Base-by-base conservation (phyloP, 495 filamentous ascomycete species). In the Trichocladium antarcticum region DNA sequence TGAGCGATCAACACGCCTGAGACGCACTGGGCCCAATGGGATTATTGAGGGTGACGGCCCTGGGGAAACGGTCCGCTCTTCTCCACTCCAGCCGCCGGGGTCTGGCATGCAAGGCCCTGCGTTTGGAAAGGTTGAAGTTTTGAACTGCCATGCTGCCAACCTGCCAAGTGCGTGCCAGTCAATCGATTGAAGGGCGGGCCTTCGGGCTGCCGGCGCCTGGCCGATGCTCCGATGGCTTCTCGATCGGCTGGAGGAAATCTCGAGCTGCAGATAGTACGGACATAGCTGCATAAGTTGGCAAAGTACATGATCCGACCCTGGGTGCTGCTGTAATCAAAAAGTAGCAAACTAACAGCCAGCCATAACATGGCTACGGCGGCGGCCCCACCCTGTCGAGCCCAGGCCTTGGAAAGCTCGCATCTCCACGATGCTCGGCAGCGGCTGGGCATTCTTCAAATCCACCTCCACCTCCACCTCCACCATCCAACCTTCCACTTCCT, bases 341-440 rank as follows among this genome's bases (percentile, higher is more conserved):
- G n/a, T n/a, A n/a, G n/a, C n/a, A n/a, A n/a, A 27, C 43, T 44
- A 47, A 47, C 50, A 47, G 38, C 42, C 42, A 47, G 50, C 49
- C 49, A 46, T n/a, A n/a, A n/a, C n/a, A n/a, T n/a, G n/a, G n/a
- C n/a, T n/a, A n/a, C n/a, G n/a, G n/a, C n/a, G n/a, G n/a, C 40
- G 16, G 21, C 44, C 31, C 35, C 37, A 41, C 37, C 38, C 37
- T 28, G 15, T n/a, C n/a, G 1, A 29, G 19, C 22, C 20, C 38
- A 40, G 45, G 45, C 46, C 46, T 17, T 27, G 39, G 2, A 35
- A 36, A 24, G 9, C 19, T 3, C 9, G 14, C 27, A 16, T 37
- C 42, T 37, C 38, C 51, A 40, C 39, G 42, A 48, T 48, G 22
- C 24, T 39, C 31, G 31, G 29, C 31, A 28, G 24, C 4, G 24